Evolutionary conservation across 768 basidiomycete species (phyloP), one percentile per base, ranked within the genome.

Genomic region (Russula olivacea): DNA sequence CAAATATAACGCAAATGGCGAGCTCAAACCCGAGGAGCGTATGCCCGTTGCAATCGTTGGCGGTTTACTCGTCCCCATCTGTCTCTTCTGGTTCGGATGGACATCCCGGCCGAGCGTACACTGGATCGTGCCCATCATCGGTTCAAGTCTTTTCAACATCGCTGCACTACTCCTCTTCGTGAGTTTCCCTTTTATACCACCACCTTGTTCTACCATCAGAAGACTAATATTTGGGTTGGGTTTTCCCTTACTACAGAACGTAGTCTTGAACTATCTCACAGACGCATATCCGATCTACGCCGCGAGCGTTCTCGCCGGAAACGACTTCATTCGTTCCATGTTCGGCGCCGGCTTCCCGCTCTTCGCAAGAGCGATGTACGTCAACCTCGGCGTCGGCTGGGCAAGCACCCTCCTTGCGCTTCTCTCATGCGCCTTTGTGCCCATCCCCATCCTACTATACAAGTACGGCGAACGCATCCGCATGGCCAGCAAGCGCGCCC

Each of bases 41-140:
- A 71, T 77, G 60, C 73, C 73, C 25, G 58, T 73, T 28, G 75
- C 74, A 7, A 70, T 77, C 40, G 54, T 76, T 23, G 75, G 72
- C 28, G 69, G 68, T 25, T 50, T 73, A 32, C 67, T 74, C 64
- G 70, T 76, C 28, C 75, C 75, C 1, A 69, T 72, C 30, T 70
- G 68, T 41, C 63, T 77, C 59, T 72, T 76, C 60, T 71, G 72
- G 65, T 76, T 76, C 61, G 74, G 74, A 49, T 74, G 72, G 67
- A 69, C 74, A 8, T 69, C 72, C 21, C 68, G 65, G 8, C 48
- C 67, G 23, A 66, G 61, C 59, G 61, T 76, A 0, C 74, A 72
- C 54, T 75, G 75, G 75, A 76, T 76, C 43, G 72, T 71, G 1
- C 74, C 75, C 32, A 65, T 73, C 59, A 70, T 76, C 58, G 74